Conservation (phyloP, 2,329 filamentous ascomycete species). For the Fusarium verticillioides region DNA sequence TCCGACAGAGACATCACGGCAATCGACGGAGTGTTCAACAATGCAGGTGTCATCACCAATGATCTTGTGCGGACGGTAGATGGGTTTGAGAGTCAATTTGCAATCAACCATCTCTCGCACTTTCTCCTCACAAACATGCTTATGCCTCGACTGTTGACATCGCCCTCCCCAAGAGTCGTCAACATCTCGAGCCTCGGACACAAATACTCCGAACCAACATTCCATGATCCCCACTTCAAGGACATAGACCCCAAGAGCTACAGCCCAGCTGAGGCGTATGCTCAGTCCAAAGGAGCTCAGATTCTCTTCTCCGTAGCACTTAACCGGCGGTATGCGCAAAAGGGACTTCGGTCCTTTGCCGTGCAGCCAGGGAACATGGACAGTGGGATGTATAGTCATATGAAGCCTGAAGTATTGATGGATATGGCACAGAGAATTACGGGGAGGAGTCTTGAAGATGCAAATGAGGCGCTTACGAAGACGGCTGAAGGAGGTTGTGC, state of each 20-base stretch:
- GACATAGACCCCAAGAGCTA: accelerated
- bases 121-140: background rate
- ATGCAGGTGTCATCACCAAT: background rate
- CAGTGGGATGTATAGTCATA: background rate
- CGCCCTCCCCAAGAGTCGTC: background rate
- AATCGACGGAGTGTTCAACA: background rate
- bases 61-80: background rate
- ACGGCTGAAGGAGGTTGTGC: background rate
- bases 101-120: background rate
- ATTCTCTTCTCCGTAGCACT: background rate
- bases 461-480: background rate
- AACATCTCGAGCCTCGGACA: background rate
- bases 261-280: background rate
- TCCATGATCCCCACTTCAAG: background rate
- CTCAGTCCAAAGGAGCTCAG: background rate
- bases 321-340: background rate
- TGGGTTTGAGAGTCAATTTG: background rate
- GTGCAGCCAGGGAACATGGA: background rate
- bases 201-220: background rate
- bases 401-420: background rate
- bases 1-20: background rate
- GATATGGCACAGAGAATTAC: background rate
- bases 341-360: background rate
- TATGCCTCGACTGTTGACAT: background rate
- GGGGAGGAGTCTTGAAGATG: background rate